A percentile compares a stretch with the other conserved stretches of the same genome.
Conservation (phyloP, 352 stramenopile genomes). For the Phytopythium boreale region DNA sequence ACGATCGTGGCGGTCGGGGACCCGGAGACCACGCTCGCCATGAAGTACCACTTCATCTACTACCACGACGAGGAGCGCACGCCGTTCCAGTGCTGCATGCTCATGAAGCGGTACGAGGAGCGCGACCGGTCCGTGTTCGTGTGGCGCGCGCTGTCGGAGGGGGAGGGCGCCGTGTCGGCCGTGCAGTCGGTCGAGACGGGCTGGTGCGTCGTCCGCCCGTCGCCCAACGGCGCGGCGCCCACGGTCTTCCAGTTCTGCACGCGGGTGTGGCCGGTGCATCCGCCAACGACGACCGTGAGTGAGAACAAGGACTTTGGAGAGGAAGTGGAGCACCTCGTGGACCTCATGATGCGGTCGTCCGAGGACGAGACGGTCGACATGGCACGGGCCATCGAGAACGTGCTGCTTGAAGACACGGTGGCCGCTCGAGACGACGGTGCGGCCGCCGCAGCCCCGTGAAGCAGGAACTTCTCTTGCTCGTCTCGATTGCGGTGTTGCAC, state of each 20-base stretch:
- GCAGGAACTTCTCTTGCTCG: neutral
- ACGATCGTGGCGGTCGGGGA: constrained; percentile 18
- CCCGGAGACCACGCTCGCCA: constrained; percentile 28
- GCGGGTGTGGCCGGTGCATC: constrained; percentile 3
- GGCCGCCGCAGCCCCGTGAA: neutral
- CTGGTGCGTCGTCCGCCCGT: constrained; percentile 24
- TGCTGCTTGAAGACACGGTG: constrained; percentile 7
- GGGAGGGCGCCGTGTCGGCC: constrained; percentile 23
- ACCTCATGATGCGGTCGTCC: constrained; percentile 7
- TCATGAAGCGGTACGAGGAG: constrained; percentile 30
- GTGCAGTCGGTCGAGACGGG: constrained; percentile 54
- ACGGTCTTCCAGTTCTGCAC: constrained; percentile 7
- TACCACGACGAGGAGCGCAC: constrained; percentile 10
- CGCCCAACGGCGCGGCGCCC: neutral
- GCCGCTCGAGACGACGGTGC: neutral
- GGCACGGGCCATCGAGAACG: constrained; percentile 6
- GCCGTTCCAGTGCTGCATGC: constrained; percentile 13
- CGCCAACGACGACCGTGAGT: neutral
- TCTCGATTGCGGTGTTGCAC: neutral
- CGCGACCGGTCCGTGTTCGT: constrained; percentile 39
- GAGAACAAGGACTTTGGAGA: neutral
- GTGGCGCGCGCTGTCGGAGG: constrained; percentile 37
- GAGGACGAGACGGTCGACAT: constrained; percentile 7
- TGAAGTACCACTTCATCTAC: constrained; percentile 21
- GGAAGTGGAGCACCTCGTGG: constrained; percentile 5